Evolutionary conservation across 306 rosid species (phyloP).

Genomic region (Prunus mongolica): DNA sequence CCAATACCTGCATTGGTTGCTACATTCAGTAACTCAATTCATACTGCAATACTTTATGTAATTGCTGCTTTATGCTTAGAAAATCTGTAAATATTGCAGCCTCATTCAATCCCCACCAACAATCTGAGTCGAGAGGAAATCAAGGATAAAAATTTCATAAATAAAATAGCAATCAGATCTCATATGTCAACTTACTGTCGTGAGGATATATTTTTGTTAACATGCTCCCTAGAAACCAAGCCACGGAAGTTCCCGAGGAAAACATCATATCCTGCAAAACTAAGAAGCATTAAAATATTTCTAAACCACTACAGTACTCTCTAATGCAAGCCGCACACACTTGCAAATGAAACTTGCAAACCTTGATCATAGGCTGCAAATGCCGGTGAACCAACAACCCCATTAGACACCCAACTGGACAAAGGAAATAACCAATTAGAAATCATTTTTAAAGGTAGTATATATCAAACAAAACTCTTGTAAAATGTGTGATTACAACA

Average conservation of each 20-base stretch:
- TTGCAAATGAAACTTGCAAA: conserved; percentile 26
- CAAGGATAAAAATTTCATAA: neutral
- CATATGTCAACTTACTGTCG: conserved; percentile 52
- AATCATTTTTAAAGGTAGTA: neutral
- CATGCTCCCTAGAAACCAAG: conserved; percentile 80
- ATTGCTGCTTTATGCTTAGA: neutral
- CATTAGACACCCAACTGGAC: conserved; percentile 95
- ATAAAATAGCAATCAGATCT: neutral
- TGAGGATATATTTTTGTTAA: conserved; percentile 68
- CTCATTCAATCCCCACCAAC: neutral
- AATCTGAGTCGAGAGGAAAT: neutral
- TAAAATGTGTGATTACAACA: neutral
- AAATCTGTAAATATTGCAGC: neutral
- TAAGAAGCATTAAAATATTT: conserved; percentile 7
- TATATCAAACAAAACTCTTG: neutral
- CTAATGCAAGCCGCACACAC: conserved; percentile 1
- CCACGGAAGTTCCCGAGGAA: conserved; percentile 84
- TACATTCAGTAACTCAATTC: neutral
- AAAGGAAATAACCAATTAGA: conserved; percentile 4
- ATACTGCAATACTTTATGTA: neutral
- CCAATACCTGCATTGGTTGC: conserved; percentile 70
- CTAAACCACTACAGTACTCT: neutral
- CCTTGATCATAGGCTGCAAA: conserved; percentile 99
- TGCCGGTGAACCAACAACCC: conserved; percentile 96
- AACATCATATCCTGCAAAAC: conserved; percentile 75